A percentile compares a stretch with the other conserved stretches of the same genome.
phyloP scores from a whole-genome alignment of 2,329 filamentous ascomycete species.

The Hypoxylon rubiginosum region DNA sequence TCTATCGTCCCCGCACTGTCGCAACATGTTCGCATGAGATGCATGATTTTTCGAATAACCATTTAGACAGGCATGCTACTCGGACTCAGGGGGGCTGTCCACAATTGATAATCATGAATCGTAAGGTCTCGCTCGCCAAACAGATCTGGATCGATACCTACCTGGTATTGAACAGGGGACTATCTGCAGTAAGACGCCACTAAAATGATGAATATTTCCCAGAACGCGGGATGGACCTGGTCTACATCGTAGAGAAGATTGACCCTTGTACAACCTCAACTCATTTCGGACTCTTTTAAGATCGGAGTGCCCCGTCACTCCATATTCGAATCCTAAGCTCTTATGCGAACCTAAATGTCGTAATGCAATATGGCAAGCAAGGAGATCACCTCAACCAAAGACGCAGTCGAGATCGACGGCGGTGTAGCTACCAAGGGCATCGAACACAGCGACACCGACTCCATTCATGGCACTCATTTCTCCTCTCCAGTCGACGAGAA shows the following conservation, averaged over 20 bases:
- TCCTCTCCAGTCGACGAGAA: constrained; percentile 39
- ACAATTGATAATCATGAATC: constrained; percentile 20
- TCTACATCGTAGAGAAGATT: constrained; percentile 10
- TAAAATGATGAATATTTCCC: constrained; percentile 2
- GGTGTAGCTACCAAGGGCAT: constrained; percentile 17
- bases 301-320: constrained; percentile 12
- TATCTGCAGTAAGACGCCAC: constrained; percentile 23
- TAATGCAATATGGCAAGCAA: constrained; percentile 29
- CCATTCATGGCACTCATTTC: constrained; percentile 22
- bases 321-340: background rate
- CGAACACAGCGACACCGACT: constrained; percentile 32
- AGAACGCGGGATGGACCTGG: constrained; percentile 20
- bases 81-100: background rate
- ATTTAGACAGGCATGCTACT: background rate
- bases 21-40: constrained; percentile 16
- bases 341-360: background rate
- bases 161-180: constrained; percentile 22
- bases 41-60: constrained; percentile 9
- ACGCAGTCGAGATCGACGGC: constrained; percentile 12
- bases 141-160: constrained; percentile 35
- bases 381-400: constrained; percentile 25
- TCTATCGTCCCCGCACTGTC: constrained; percentile 16
- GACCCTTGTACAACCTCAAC: constrained; percentile 23
- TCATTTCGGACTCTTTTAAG: constrained; percentile 17
- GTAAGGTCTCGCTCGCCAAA: constrained; percentile 2